Evolutionary conservation across 768 basidiomycete genomes (phyloP).

Genomic region (Zangia roseola): DNA sequence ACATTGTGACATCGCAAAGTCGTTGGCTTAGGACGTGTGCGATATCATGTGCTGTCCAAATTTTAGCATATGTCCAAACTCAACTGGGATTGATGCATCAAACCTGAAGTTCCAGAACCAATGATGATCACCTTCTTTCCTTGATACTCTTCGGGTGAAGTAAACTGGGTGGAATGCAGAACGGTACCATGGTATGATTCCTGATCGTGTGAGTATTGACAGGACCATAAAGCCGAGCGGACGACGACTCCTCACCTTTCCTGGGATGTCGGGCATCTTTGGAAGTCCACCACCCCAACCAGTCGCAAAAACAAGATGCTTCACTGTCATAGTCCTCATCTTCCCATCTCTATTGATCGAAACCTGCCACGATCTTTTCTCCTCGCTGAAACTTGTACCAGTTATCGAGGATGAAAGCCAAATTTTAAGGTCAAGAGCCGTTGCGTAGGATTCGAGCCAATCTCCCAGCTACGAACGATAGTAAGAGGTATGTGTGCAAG

Average conservation of each 20-base stretch:
- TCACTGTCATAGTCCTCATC: conserved; percentile 36
- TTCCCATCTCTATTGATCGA: conserved; percentile 31
- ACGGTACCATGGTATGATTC: conserved; percentile 51
- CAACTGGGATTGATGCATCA: conserved; percentile 1
- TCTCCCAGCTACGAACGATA: conserved; percentile 45
- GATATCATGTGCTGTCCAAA: conserved; percentile 37
- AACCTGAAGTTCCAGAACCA: conserved; percentile 62
- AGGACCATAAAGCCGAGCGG: no score
- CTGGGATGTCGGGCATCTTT: conserved; percentile 45
- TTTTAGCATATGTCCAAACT: background rate
- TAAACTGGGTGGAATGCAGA: conserved; percentile 53
- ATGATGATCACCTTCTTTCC: conserved; percentile 68
- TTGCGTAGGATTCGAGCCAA: conserved; percentile 63
- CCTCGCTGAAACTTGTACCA: conserved; percentile 34
- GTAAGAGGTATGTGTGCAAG: background rate
- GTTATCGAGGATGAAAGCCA: conserved; percentile 51
- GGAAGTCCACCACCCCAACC: conserved; percentile 49
- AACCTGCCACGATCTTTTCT: conserved; percentile 43
- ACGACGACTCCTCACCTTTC: conserved; percentile 31
- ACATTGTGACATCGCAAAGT: conserved; percentile 32
- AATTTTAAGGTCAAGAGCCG: conserved; percentile 56
- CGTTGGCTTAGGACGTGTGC: conserved; percentile 31
- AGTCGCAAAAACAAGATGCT: conserved; percentile 57
- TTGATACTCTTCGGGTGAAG: conserved; percentile 41
- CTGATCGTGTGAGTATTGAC: conserved; percentile 18